Evolutionary conservation across 164 flowering plant species (phyloP), one percentile per base, ranked within the genome.

Genomic region (Chimonanthus praecox): DNA sequence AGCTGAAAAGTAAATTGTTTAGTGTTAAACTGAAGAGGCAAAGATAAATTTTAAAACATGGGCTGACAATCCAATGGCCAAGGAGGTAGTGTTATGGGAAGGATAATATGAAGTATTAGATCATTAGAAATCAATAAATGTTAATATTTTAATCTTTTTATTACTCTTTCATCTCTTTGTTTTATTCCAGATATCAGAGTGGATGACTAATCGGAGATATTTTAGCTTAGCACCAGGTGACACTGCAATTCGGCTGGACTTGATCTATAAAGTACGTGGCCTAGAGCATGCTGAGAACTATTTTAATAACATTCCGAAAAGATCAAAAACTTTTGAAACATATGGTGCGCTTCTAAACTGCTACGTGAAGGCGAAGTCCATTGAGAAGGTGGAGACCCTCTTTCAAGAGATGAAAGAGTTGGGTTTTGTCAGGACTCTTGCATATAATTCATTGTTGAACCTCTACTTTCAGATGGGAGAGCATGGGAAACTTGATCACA

Each of bases 381-480:
- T 83, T 13, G 84, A 83, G 50, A 84, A 86, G 76, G 88, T 87
- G 0, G 88, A 86, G 68, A 76, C 79, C 15, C 46, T 77, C 69
- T 71, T 83, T 82, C 77, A 84, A 77, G 66, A 78, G 61, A 78
- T 80, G 73, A 78, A 70, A 65, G 77, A 70, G 33, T 48, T 80
- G 71, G 87, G 82, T 8, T 72, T 48, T n/a, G 58, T 60, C 13
- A 60, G 2, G 11, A 45, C 81, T 51, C 13, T 78, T 21, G 7
- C 72, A 71, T 84, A 84, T 78, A 86, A 81, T 78, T 64, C 71
- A 7, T 21, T 84, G 79, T 63, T 86, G 72, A 75, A 75, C 62
- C 80, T 85, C 18, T 87, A 84, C 71, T 76, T 49, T 44, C 73
- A 74, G 16, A 71, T 50, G 3, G 80, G 80, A 61, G 74, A 83